Conservation (phyloP, 495 filamentous ascomycete genomes). For the Xylaria flabelliformis region DNA sequence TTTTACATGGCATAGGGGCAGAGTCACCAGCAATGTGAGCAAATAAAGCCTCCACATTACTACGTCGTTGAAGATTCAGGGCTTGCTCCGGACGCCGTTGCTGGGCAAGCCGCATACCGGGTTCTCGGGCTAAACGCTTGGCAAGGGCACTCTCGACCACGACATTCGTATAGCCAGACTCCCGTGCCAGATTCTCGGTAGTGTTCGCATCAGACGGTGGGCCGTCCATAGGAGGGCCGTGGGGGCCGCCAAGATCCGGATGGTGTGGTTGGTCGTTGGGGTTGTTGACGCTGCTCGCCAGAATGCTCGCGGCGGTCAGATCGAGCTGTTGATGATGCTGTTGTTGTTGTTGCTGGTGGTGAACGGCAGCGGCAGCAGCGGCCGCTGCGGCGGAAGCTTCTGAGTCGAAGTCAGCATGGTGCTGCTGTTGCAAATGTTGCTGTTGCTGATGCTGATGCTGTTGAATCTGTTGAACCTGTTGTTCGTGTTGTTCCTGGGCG, state of each 20-base stretch:
- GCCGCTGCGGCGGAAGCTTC: slow-evolving; percentile 47
- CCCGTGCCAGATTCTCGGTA: slow-evolving; percentile 49
- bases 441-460: slow-evolving; percentile 19
- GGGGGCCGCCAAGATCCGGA: slow-evolving; percentile 31
- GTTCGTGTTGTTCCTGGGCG: slow-evolving; percentile 18
- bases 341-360: slow-evolving; percentile 37
- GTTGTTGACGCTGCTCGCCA: slow-evolving; percentile 39
- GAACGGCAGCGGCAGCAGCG: slow-evolving; percentile 43
- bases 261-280: slow-evolving; percentile 28
- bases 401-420: slow-evolving; percentile 36
- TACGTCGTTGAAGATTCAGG: slow-evolving; percentile 53
- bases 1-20: slow-evolving; percentile 54
- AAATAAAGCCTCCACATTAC: slow-evolving; percentile 58
- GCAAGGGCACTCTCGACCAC: slow-evolving; percentile 55
- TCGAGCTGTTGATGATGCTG: slow-evolving; percentile 38
- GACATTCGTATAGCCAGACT: slow-evolving; percentile 50
- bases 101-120: slow-evolving; percentile 50
- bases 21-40: slow-evolving; percentile 55
- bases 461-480: neutral
- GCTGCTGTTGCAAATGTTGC: slow-evolving; percentile 23
- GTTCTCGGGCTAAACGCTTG: slow-evolving; percentile 52
- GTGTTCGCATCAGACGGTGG: slow-evolving; percentile 38
- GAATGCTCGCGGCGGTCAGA: slow-evolving; percentile 39
- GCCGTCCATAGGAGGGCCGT: slow-evolving; percentile 34
- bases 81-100: slow-evolving; percentile 54